phyloP scores from a whole-genome alignment of 768 basidiomycete genomes.

The Pilatotrama ljubarskyi region DNA sequence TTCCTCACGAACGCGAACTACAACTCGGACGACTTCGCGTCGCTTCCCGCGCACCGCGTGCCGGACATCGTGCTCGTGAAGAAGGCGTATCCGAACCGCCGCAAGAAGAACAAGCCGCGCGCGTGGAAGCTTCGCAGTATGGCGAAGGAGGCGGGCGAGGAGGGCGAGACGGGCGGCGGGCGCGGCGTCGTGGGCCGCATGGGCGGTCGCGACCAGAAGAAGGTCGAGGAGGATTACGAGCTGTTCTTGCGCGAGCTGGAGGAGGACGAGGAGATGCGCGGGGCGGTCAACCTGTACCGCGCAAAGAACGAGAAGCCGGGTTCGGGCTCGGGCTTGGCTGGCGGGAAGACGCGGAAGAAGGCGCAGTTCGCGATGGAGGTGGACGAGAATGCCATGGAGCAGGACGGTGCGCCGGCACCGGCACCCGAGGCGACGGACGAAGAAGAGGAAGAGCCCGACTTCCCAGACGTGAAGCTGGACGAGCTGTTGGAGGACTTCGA shows the following conservation, averaged over 20 bases:
- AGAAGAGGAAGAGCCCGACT: slow-evolving; percentile 83
- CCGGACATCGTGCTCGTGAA: slow-evolving; percentile 93
- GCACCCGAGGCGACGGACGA: slow-evolving; percentile 83
- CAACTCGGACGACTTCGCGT: slow-evolving; percentile 85
- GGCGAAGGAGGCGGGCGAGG: slow-evolving; percentile 88
- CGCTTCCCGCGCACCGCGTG: slow-evolving; percentile 61
- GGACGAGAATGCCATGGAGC: slow-evolving; percentile 47
- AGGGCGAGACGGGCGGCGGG: slow-evolving; percentile 73
- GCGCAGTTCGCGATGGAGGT: slow-evolving; percentile 69
- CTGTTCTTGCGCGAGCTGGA: slow-evolving; percentile 91
- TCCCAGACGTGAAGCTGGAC: slow-evolving; percentile 83
- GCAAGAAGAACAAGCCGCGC: slow-evolving; percentile 86
- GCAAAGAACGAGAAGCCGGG: slow-evolving; percentile 56
- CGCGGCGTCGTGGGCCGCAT: slow-evolving; percentile 87
- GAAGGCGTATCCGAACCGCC: slow-evolving; percentile 91
- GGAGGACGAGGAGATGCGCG: slow-evolving; percentile 91
- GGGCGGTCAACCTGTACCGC: slow-evolving; percentile 86
- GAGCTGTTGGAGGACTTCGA: slow-evolving; percentile 92
- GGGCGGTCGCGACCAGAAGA: slow-evolving; percentile 87
- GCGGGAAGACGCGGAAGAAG: slow-evolving; percentile 42
- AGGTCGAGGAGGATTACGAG: slow-evolving; percentile 97
- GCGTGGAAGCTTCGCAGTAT: slow-evolving; percentile 91
- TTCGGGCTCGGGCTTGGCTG: slow-evolving; percentile 39
- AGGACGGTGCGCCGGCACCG: slow-evolving; percentile 64
- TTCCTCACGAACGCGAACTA: slow-evolving; percentile 87